Evolutionary conservation across 306 rosid species (phyloP).

Genomic region (Quillaja saponaria): DNA sequence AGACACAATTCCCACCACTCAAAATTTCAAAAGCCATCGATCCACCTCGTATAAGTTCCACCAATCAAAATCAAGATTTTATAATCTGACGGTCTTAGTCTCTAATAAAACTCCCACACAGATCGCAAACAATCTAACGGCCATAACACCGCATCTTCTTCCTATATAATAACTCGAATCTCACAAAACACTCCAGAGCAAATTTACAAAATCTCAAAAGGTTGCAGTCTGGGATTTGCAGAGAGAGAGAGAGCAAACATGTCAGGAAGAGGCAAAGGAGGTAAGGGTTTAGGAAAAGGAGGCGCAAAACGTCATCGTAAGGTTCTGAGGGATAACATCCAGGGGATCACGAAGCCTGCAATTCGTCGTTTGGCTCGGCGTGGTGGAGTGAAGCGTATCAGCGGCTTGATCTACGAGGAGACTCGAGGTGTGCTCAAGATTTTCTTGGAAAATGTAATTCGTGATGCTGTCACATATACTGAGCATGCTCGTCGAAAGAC

Average conservation of each 20-base stretch:
- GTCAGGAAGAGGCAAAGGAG: constrained; percentile 77
- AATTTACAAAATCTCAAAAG: neutral
- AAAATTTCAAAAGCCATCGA: constrained; percentile 2
- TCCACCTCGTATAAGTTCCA: constrained; percentile 1
- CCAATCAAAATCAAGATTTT: constrained; percentile 31
- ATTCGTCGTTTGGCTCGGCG: constrained; percentile 61
- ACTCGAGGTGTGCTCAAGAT: constrained; percentile 61
- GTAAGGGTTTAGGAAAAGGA: constrained; percentile 63
- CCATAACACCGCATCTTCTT: accelerated
- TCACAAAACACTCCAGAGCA: neutral
- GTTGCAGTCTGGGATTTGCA: no score
- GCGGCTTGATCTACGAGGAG: constrained; percentile 59
- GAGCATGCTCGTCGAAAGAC: constrained; percentile 69
- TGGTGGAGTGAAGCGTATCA: constrained; percentile 61
- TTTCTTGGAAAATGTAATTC: constrained; percentile 56
- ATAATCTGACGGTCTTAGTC: constrained; percentile 33
- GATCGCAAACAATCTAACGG: constrained; percentile 36
- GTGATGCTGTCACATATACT: constrained; percentile 58
- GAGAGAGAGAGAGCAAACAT: neutral
- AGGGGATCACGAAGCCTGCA: constrained; percentile 60
- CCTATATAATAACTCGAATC: constrained; percentile 7
- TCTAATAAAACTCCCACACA: neutral
- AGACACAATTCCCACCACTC: constrained; percentile 20
- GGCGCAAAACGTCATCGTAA: constrained; percentile 68
- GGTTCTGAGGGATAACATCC: constrained; percentile 63